These are phyloP conservation scores for Trichoderma atrobrunneum DNA, from an alignment of 2,329 filamentous ascomycete genomes.

Conservation along the genomic window DNA sequence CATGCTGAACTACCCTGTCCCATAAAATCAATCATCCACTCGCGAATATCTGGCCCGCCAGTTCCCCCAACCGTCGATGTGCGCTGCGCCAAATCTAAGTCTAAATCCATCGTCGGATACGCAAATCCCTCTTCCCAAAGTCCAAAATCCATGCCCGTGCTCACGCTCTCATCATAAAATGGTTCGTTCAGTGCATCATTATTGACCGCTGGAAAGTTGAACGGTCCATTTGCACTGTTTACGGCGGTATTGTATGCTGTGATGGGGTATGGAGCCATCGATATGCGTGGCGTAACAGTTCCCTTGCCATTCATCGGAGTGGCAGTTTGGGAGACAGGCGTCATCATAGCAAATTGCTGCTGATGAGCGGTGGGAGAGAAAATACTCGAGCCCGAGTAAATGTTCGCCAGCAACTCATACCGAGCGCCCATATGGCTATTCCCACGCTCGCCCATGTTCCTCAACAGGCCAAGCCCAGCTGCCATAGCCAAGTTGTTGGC, in stretches of 20 bases:
- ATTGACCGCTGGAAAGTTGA: slow-evolving; percentile 30
- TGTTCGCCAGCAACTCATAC: slow-evolving; percentile 30
- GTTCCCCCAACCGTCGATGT: not conserved
- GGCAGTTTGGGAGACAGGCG: not conserved
- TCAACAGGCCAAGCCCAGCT: slow-evolving; percentile 44
- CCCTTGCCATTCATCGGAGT: not conserved
- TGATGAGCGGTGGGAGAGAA: slow-evolving; percentile 18
- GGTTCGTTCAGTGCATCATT: slow-evolving; percentile 30
- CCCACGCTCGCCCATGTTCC: slow-evolving; percentile 50
- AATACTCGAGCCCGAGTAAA: slow-evolving; percentile 26
- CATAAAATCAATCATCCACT: slow-evolving; percentile 16
- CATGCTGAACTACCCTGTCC: not conserved
- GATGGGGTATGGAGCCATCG: slow-evolving; percentile 16
- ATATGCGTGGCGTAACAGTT: not conserved
- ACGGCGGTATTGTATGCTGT: not conserved
- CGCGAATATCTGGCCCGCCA: slow-evolving; percentile 1
- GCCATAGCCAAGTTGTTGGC: slow-evolving; percentile 45
- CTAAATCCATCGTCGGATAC: slow-evolving; percentile 34
- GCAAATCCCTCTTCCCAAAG: slow-evolving; percentile 41
- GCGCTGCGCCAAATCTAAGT: slow-evolving; percentile 32
- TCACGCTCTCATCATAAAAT: slow-evolving; percentile 30
- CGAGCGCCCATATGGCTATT: slow-evolving; percentile 45
- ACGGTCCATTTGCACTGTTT: not conserved
- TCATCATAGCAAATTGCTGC: slow-evolving; percentile 4
- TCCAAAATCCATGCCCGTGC: slow-evolving; percentile 32